Base-by-base conservation (phyloP, 352 stramenopile genomes). In the Pythium phragmitis region DNA sequence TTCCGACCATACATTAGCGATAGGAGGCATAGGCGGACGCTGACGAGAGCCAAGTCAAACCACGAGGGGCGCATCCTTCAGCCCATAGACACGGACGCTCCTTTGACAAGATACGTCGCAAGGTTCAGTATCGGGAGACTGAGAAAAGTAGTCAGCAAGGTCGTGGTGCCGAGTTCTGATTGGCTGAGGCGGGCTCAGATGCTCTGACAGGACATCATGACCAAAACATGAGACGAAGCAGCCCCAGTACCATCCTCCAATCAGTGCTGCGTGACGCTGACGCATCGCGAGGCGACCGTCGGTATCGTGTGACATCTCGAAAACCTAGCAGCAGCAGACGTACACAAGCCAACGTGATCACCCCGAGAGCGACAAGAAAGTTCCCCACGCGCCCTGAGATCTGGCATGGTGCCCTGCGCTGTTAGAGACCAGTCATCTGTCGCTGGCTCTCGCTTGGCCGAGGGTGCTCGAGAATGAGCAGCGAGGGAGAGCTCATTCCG, bases 171-270 rank as follows among this genome's bases (percentile, higher is more conserved):
- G 60, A 26, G 28, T 21, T 66, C n/a, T 30, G 50, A 66, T 66
- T 60, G 60, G 51, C 30, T 37, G 17, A 33, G 33, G 30, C 12
- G 13, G 23, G 12, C 30, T 46, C 47, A 45, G 26, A 30, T 30
- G 4, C 4, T 30, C 4, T 30, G 26, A 30, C 26, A 30, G 26
- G 26, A 30, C 26, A 30, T 30, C 26, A 30, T 30, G 0, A 30
- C 26, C 26, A 45, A 51, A 56, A 56, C 21, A 59, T 66, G 60
- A 60, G 60, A 66, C 60, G 60, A 66, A 53, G 50, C 60, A 47
- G 30, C n/a, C 36, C 42, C 30, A n/a, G 21, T 45, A 21, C 9
- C 17, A 28, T 21, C 42, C 33, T 30, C 26, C 26, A 30, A 30
- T 30, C 26, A 30, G 26, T 30, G 26, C 23, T 13, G 39, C 36